phyloP scores from a whole-genome alignment of 1,139 yeast genomes.

The Saccharomyces hybrid region DNA sequence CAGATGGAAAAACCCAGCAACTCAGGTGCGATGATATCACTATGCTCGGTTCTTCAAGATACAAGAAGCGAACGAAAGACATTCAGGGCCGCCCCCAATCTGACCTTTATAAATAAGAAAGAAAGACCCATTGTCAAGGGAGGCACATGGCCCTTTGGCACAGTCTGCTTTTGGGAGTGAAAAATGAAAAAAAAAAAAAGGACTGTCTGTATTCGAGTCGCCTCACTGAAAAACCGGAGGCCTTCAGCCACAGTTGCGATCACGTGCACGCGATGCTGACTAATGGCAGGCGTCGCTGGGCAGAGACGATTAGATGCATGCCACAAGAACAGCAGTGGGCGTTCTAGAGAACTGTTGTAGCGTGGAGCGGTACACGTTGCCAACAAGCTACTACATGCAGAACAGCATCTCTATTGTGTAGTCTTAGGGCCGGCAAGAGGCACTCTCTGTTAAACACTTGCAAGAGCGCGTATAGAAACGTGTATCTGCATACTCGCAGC shows the following conservation, averaged over 20 bases:
- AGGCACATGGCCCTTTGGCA: background rate
- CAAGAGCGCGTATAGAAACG: too few species aligned
- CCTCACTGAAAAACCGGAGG: background rate
- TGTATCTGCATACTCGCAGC: too few species aligned
- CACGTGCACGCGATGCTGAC: background rate
- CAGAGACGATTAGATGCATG: background rate
- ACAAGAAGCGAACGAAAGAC: background rate
- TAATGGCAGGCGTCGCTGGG: background rate
- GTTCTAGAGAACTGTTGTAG: background rate
- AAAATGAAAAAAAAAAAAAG: background rate
- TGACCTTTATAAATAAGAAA: background rate
- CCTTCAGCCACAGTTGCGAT: background rate
- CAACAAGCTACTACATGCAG: too few species aligned
- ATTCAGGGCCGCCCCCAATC: background rate
- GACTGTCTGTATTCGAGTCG: background rate
- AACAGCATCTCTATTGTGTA: too few species aligned
- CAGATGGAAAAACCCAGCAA: background rate
- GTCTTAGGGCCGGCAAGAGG: too few species aligned
- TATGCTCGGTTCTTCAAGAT: background rate
- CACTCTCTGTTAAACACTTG: too few species aligned
- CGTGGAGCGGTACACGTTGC: too few species aligned
- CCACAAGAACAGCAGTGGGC: background rate
- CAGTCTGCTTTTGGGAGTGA: background rate
- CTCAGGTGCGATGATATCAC: background rate
- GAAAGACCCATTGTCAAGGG: background rate